Evolutionary conservation across 768 basidiomycete genomes (phyloP).

Genomic region (Dendrothele bispora): DNA sequence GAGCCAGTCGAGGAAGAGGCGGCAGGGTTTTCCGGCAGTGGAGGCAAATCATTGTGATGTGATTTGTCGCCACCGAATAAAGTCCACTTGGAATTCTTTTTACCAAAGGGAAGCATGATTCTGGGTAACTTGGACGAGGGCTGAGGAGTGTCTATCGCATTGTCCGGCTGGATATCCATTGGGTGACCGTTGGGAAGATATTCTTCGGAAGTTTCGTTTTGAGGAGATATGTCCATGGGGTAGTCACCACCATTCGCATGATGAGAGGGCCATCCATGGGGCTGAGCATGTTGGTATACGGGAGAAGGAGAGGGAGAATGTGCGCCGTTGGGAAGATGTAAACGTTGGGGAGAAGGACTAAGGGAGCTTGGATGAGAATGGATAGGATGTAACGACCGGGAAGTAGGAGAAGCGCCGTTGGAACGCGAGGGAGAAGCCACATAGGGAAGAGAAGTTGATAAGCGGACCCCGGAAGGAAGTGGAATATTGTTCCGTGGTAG

Average conservation of each 20-base stretch:
- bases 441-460: conserved; percentile 33
- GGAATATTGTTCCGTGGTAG: conserved; percentile 65
- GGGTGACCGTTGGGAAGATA: conserved; percentile 40
- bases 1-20: conserved; percentile 57
- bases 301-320: conserved; percentile 27
- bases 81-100: conserved; percentile 69
- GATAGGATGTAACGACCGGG: conserved; percentile 32
- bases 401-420: conserved; percentile 36
- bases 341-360: conserved; percentile 31
- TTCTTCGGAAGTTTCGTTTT: conserved; percentile 43
- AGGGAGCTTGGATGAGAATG: conserved; percentile 39
- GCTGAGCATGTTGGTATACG: conserved; percentile 22
- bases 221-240: conserved; percentile 63
- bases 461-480: conserved; percentile 51
- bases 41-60: conserved; percentile 60
- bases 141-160: too few relatives aligned
- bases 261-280: background rate
- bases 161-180: conserved; percentile 54
- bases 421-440: conserved; percentile 36
- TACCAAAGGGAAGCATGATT: conserved; percentile 64
- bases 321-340: background rate
- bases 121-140: conserved; percentile 54
- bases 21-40: conserved; percentile 69
- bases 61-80: conserved; percentile 78
- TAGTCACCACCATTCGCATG: conserved; percentile 39